Percentiles rank a stretch among this genome's conserved stretches.
Evolutionary conservation across 306 rosid genomes (phyloP).

Genomic region (Morella rubra): DNA sequence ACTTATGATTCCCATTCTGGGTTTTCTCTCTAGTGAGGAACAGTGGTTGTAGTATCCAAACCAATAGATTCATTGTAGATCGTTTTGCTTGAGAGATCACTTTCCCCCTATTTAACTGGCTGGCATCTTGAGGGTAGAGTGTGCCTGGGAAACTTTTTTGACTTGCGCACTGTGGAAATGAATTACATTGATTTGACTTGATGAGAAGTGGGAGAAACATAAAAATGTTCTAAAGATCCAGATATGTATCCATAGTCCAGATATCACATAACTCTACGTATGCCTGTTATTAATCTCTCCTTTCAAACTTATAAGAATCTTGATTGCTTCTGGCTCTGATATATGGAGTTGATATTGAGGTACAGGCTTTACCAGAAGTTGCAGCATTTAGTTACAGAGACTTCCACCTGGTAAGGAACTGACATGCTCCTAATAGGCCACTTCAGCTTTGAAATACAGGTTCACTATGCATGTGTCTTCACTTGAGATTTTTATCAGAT

Average conservation of each 20-base stretch:
- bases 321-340: conserved; percentile 14
- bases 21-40: conserved; percentile 27
- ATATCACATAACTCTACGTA: background rate
- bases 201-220: background rate
- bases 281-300: background rate
- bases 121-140: background rate
- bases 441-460: background rate
- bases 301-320: background rate
- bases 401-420: conserved; percentile 58
- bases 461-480: background rate
- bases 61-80: background rate
- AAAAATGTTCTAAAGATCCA: background rate
- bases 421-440: background rate
- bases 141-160: background rate
- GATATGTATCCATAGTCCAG: background rate
- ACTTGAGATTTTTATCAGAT: background rate
- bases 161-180: background rate
- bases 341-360: conserved; percentile 19
- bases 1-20: conserved; percentile 21
- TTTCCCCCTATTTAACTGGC: background rate
- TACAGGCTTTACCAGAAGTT: conserved; percentile 51
- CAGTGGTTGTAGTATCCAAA: background rate
- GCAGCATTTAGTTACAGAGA: conserved; percentile 49
- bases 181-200: background rate
- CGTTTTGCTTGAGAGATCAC: background rate